Conservation (phyloP, 805 yeast genomes). For the Yamadazyma ubonensis region DNA sequence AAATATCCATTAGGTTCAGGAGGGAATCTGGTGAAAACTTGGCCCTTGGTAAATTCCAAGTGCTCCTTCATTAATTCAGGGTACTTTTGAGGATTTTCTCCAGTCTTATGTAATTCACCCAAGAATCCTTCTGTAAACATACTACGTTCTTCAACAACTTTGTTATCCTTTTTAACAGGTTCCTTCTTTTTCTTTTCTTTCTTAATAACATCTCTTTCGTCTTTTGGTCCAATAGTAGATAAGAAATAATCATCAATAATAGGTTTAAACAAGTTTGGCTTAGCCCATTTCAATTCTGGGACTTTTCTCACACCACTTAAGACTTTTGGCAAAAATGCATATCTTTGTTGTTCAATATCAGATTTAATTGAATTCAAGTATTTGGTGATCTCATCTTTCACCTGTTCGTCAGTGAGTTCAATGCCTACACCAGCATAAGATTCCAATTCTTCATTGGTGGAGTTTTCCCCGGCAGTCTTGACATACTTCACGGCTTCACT, state of each 20-base stretch:
- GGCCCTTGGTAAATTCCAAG: constrained; percentile 71
- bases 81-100: constrained; percentile 88
- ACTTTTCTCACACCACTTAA: constrained; percentile 74
- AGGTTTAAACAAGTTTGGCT: constrained; percentile 83
- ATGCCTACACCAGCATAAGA: constrained; percentile 77
- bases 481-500: constrained; percentile 78
- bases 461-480: constrained; percentile 39
- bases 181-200: constrained; percentile 60
- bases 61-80: constrained; percentile 85
- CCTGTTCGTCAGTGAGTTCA: constrained; percentile 64
- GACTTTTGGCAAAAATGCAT: constrained; percentile 71
- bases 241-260: constrained; percentile 76
- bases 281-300: constrained; percentile 86
- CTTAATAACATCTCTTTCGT: constrained; percentile 83
- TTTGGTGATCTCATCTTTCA: constrained; percentile 52
- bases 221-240: constrained; percentile 85
- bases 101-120: constrained; percentile 92
- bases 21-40: constrained; percentile 92
- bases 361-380: constrained; percentile 61
- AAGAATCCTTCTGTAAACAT: constrained; percentile 96
- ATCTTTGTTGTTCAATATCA: constrained; percentile 69
- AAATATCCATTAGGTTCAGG: constrained; percentile 98
- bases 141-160: constrained; percentile 44
- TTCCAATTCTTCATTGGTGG: constrained; percentile 53
- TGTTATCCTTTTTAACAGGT: constrained; percentile 7